Base-by-base conservation (phyloP, 306 rosid genomes). In the Vigna unguiculata region DNA sequence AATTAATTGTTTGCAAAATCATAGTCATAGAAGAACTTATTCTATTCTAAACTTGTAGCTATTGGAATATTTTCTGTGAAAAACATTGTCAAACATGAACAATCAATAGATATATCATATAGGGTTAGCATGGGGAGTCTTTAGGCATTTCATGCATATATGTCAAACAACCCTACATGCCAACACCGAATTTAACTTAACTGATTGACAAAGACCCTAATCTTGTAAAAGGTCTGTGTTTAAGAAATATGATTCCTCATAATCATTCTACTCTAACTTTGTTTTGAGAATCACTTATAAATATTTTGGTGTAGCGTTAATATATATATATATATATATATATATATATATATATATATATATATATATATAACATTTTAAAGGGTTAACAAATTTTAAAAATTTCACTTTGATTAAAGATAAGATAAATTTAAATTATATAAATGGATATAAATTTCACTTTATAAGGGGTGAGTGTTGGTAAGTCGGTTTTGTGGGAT, bases 161-260 rank as follows among this genome's bases (percentile, higher is more conserved):
- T 34, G 69, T 15, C 3, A 36, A 62, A 34, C 69, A 62, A 63
- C 48, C 25, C 10, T 32, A n/a, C 47, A 34, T n/a, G 6, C 24
- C 25, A 61, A 32, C 36, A 36, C 24, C 6, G 25, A 62, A 34
- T 62, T 62, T 62, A 62, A 62, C 69, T 34, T 9, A 62, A 34
- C n/a, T 54, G 41, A 20, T 16, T 8, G 73, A 79, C 47, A 79
- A 3, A 28, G 40, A n/a, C 46, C 55, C 65, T 54, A 9, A 58
- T 32, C 65, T 71, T 9, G 51, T n/a, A 19, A 72, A 63, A 28
- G 17, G 5, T 34, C 22, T 25, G 15, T 45, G 6, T 45, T 5
- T 21, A 43, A 45, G 41, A 64, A 64, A 17, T 51, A 20, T 13
- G 57, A 74, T 80, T 65, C 84, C 25, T 51, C 38, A 48, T 52